A percentile compares a stretch with the other conserved stretches of the same genome.
phyloP scores from a whole-genome alignment of 2,329 filamentous ascomycete genomes.

The Trichoderma sp. region DNA sequence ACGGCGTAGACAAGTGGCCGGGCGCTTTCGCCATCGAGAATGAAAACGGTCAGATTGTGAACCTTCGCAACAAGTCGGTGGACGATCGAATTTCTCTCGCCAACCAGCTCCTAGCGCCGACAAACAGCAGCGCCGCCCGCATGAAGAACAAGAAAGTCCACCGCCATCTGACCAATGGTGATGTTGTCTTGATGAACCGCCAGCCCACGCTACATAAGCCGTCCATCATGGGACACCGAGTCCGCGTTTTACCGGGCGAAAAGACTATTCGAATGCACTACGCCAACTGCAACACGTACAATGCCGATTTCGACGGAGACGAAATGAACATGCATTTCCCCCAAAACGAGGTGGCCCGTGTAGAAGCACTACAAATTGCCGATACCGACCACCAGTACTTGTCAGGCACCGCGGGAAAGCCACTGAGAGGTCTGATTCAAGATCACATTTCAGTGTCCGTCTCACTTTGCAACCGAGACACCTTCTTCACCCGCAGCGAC shows the following conservation, averaged over 20 bases:
- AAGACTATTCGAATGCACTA: conserved; percentile 99
- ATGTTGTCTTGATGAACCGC: conserved; percentile 98
- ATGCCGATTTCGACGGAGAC: conserved; percentile 98
- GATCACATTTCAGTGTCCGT: conserved; percentile 97
- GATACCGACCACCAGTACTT: conserved; percentile 98
- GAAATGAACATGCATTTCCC: conserved; percentile 99
- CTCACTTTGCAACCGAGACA: conserved; percentile 85
- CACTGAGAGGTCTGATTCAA: conserved; percentile 92
- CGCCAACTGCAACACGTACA: conserved; percentile 99
- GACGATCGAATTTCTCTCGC: conserved; percentile 89
- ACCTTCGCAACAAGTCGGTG: conserved; percentile 79
- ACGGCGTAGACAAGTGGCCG: conserved; percentile 90
- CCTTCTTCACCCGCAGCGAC: conserved; percentile 82
- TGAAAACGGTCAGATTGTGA: conserved; percentile 89
- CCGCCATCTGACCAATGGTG: conserved; percentile 91
- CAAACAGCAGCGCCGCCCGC: conserved; percentile 71
- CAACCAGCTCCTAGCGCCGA: conserved; percentile 88
- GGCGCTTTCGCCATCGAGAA: conserved; percentile 94
- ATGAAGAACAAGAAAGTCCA: conserved; percentile 94
- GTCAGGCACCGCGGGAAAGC: conserved; percentile 89
- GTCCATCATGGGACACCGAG: conserved; percentile 97
- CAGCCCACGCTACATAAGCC: conserved; percentile 98
- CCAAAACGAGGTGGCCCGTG: conserved; percentile 90
- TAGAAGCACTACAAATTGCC: conserved; percentile 89
- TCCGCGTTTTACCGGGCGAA: conserved; percentile 87